phyloP scores from a whole-genome alignment of 2,329 filamentous ascomycete species.

The Cryphonectria nitschkei region DNA sequence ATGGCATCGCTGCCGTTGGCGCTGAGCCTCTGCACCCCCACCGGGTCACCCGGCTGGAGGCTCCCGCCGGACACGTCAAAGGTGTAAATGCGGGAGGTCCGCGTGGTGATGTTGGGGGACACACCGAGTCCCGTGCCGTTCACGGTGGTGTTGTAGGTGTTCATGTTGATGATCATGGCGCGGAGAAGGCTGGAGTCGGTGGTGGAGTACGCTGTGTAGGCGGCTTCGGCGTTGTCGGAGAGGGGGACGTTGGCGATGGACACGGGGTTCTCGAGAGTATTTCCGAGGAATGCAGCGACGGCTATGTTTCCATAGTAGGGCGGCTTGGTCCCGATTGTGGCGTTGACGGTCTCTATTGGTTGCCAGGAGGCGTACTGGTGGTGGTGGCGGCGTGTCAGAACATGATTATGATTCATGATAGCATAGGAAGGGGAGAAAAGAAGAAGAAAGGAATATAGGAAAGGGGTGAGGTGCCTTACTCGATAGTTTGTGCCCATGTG shows the following conservation, averaged over 20 bases:
- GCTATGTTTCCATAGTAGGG: constrained; percentile 67
- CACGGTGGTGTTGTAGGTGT: constrained; percentile 61
- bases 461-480: constrained; percentile 31
- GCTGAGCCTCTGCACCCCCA: constrained; percentile 47
- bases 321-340: constrained; percentile 59
- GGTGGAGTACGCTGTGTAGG: constrained; percentile 59
- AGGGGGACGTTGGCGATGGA: constrained; percentile 54
- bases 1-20: constrained; percentile 69
- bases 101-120: constrained; percentile 33
- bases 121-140: constrained; percentile 41
- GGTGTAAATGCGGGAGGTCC: constrained; percentile 44
- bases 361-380: constrained; percentile 62
- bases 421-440: no score
- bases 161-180: constrained; percentile 61
- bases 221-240: constrained; percentile 46
- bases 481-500: constrained; percentile 67
- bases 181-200: constrained; percentile 43
- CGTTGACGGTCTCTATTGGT: constrained; percentile 54
- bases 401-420: background rate
- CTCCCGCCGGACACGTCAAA: constrained; percentile 43
- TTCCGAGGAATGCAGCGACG: constrained; percentile 59
- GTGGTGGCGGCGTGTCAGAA: constrained; percentile 12
- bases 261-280: constrained; percentile 41
- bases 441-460: background rate
- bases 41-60: constrained; percentile 40